Evolutionary conservation across 169 alveolate species (phyloP).

Genomic region (Neospora caninum): DNA sequence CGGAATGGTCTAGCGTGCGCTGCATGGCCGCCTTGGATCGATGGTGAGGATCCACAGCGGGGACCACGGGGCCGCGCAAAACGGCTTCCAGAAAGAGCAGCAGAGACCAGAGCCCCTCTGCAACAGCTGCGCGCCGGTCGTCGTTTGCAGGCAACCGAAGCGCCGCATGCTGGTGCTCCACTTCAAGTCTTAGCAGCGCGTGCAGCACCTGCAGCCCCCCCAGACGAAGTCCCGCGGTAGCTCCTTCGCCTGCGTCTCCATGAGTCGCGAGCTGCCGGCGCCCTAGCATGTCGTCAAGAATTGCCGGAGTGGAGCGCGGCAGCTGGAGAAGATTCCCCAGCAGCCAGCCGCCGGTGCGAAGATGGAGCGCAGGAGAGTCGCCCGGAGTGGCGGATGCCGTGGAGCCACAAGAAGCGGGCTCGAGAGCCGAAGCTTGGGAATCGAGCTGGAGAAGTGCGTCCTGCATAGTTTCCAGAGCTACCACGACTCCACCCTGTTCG

Average conservation of each 20-base stretch:
- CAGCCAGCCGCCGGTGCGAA: constrained; percentile 8
- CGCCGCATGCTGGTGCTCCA: constrained; percentile 40
- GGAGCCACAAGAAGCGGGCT: neutral
- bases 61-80: neutral
- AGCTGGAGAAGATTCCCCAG: constrained; percentile 16
- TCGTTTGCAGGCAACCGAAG: neutral
- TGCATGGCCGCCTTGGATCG: neutral
- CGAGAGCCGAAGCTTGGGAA: neutral
- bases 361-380: neutral
- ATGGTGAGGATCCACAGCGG: neutral
- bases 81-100: constrained; percentile 25
- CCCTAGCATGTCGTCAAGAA: neutral
- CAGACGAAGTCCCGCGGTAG: neutral
- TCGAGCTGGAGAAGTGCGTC: constrained; percentile 14
- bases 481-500: neutral
- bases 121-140: constrained; percentile 15
- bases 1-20: neutral
- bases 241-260: neutral
- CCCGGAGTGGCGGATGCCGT: neutral
- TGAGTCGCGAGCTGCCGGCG: neutral
- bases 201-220: constrained; percentile 11
- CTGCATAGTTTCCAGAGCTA: constrained; percentile 15
- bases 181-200: neutral
- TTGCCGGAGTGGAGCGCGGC: neutral
- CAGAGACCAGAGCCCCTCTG: constrained; percentile 27